Base-by-base conservation (phyloP, 441 rosid genomes). In the Pelargonium fulgidum region DNA sequence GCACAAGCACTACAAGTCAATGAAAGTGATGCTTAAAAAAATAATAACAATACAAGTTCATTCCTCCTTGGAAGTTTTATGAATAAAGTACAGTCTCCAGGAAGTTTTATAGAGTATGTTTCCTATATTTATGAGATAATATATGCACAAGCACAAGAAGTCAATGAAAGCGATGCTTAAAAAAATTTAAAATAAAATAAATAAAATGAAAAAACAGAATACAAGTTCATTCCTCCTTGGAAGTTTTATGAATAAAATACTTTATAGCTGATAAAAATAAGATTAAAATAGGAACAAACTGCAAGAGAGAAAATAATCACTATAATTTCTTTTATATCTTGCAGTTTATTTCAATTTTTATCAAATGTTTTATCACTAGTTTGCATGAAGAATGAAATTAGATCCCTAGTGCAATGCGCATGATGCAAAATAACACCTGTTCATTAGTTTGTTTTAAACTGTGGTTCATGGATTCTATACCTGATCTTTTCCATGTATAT, bases 401-500 rank as follows among this genome's bases (percentile, higher is more conserved):
- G 65, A 62, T 29, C 36, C 36, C 36, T 29, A 29, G 36, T 3
- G 36, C 36, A 29, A 29, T 24, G 17, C 3, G 13, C 29, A 62
- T 62, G 65, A 13, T 62, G 10, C 65, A 62, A 14, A 16, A 54
- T 26, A 12, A 26, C 7, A 62, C 65, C 17, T 13, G 5, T 3
- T 20, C 33, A 9, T 12, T 12, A 62, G 42, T 29, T 62, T 58
- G 33, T 6, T 62, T 29, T 3, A 9, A 74, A 54, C 17, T 24
- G 66, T 36, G 7, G 12, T 62, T 73, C 36, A 50, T 54, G 12
- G 61, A 29, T 13, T 36, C 61, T 29, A 26, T 77, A 94, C 99
- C 99, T 90, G 88, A 76, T 95, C 99, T 84, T 95, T 95, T 64
- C 99, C 99, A 79, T 78, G 88, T 79, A 89, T 83, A 78, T 92